phyloP scores from a whole-genome alignment of 305 asterid species.

The Lippia alba region DNA sequence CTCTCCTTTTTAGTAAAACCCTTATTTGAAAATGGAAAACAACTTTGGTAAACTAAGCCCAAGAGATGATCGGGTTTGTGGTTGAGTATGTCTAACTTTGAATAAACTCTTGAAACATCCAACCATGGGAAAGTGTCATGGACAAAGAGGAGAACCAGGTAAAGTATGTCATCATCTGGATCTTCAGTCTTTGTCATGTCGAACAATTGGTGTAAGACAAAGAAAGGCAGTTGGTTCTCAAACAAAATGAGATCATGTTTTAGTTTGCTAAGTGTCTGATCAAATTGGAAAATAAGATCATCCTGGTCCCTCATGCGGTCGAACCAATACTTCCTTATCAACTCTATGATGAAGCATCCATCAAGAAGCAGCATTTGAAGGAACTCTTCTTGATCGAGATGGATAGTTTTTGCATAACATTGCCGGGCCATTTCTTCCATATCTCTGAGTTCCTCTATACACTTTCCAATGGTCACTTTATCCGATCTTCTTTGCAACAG shows the following conservation, averaged over 20 bases:
- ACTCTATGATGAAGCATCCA: conserved; percentile 41
- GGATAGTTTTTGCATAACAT: conserved; percentile 31
- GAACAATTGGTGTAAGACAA: conserved; percentile 38
- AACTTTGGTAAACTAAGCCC: background rate
- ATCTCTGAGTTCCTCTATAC: background rate
- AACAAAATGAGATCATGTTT: conserved; percentile 40
- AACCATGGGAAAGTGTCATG: conserved; percentile 35
- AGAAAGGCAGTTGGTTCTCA: conserved; percentile 50
- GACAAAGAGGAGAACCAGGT: conserved; percentile 27
- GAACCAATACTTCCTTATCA: conserved; percentile 31
- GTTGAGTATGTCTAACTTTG: background rate
- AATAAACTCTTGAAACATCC: background rate
- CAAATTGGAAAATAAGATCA: conserved; percentile 33
- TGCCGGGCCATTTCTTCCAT: conserved; percentile 18
- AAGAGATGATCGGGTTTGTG: background rate
- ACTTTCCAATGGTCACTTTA: conserved; percentile 4
- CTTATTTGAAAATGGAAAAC: background rate
- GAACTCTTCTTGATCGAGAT: conserved; percentile 26
- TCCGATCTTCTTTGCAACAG: conserved; percentile 14
- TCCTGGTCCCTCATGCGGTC: conserved; percentile 22
- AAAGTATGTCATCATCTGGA: conserved; percentile 32
- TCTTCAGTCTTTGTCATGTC: conserved; percentile 31
- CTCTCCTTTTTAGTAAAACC: no score
- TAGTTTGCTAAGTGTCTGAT: conserved; percentile 29
- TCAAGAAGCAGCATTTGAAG: conserved; percentile 45